A percentile compares a stretch with the other conserved stretches of the same genome.
These are phyloP conservation scores for Pseudotulostoma volvatum DNA, from an alignment of 495 filamentous ascomycete genomes.

Conservation along the genomic window DNA sequence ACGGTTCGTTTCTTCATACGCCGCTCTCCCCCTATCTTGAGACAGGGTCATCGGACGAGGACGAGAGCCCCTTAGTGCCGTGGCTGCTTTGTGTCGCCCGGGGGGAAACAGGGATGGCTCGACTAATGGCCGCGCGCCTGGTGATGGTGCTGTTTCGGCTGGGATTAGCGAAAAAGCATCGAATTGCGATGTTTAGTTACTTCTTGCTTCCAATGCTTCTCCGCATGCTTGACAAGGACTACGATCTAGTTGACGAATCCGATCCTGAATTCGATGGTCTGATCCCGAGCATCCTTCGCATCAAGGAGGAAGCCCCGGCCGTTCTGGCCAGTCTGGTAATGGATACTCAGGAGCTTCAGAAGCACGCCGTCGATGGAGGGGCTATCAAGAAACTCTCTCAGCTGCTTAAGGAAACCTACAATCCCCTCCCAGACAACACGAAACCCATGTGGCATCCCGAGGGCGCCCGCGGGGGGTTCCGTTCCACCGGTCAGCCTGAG, in stretches of 20 bases:
- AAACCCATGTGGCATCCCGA: constrained; percentile 29
- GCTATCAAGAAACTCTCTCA: constrained; percentile 57
- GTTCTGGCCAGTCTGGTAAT: constrained; percentile 64
- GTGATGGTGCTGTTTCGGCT: constrained; percentile 60
- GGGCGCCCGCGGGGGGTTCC: constrained; percentile 8
- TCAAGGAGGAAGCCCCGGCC: constrained; percentile 55
- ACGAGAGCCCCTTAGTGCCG: constrained; percentile 63
- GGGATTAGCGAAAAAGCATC: constrained; percentile 43
- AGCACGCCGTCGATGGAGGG: constrained; percentile 62
- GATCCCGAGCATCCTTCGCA: constrained; percentile 19
- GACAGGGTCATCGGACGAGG: constrained; percentile 35
- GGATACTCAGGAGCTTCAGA: constrained; percentile 60
- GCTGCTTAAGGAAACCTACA: constrained; percentile 57
- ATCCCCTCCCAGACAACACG: constrained; percentile 22
- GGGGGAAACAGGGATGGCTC: constrained; percentile 41
- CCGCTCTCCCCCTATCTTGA: constrained; percentile 21
- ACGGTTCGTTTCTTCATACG: constrained; percentile 25
- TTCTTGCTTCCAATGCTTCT: constrained; percentile 59
- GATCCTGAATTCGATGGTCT: constrained; percentile 26
- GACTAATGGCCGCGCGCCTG: constrained; percentile 65
- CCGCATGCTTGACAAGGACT: constrained; percentile 47
- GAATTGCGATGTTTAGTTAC: constrained; percentile 45
- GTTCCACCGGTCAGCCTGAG: constrained; percentile 13
- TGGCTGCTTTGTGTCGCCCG: constrained; percentile 66
- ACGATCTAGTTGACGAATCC: constrained; percentile 21